Conservation (phyloP, 2,329 filamentous ascomycete species). For the Penicillium digitatum region DNA sequence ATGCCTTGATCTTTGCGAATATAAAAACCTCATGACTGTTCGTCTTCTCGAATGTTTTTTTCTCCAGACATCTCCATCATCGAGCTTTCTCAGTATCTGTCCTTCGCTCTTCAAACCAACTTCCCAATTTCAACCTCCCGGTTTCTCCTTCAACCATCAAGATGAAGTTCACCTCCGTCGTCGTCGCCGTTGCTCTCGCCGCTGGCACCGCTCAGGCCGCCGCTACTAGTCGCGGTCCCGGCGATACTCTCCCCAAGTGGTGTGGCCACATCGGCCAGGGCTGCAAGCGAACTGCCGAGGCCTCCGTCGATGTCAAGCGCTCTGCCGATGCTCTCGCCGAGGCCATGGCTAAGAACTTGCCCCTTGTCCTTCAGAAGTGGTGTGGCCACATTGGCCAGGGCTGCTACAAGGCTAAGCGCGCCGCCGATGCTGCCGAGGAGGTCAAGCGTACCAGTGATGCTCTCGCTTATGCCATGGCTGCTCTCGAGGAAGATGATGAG, state of each 20-base stretch:
- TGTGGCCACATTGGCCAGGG: conserved; percentile 33
- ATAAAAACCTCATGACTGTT: background rate
- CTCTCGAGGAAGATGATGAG: conserved; percentile 24
- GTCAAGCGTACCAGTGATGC: conserved; percentile 34
- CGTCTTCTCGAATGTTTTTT: background rate
- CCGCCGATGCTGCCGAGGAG: conserved; percentile 61
- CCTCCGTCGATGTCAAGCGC: conserved; percentile 29
- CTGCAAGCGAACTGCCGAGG: conserved; percentile 30
- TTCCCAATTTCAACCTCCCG: conserved; percentile 6
- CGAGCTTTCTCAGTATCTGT: conserved; percentile 12
- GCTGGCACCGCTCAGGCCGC: conserved; percentile 35
- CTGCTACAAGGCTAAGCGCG: conserved; percentile 61
- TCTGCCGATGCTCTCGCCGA: conserved; percentile 33
- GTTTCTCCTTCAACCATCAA: conserved; percentile 21
- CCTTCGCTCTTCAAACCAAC: conserved; percentile 7
- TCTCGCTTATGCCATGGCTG: conserved; percentile 33
- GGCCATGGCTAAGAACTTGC: conserved; percentile 27
- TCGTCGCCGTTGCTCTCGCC: conserved; percentile 40
- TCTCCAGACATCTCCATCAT: conserved; percentile 5
- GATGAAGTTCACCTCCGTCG: conserved; percentile 50
- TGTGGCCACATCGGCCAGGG: conserved; percentile 30
- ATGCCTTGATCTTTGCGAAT: background rate
- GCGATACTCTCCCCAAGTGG: conserved; percentile 26
- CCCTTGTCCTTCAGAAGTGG: conserved; percentile 29
- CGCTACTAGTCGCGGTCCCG: background rate